Base-by-base conservation (phyloP, 73 alveolate species). In the Blepharisma stoltei region DNA sequence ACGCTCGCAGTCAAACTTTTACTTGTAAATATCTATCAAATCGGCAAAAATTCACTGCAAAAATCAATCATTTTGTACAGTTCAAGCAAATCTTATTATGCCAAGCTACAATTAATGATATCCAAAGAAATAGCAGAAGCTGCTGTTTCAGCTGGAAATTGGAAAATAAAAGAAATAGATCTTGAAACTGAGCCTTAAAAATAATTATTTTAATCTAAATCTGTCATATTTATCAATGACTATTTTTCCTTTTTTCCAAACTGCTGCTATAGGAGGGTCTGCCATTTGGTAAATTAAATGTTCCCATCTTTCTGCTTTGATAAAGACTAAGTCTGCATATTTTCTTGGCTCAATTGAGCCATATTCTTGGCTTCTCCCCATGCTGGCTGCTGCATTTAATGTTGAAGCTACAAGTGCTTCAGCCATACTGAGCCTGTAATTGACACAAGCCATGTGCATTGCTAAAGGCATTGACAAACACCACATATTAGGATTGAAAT, bases 381-480 rank as follows among this genome's bases (percentile, higher is more conserved):
- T 77, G 6, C 88, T 83, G 43, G 86, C 73, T 0, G 89, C 92
- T 20, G 92, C 88, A 76, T 85, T 85, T 32, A 83, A 70, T 3
- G 92, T 85, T 7, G 82, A 86, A 18, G 85, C 92, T 52, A 73
- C 52, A 52, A 85, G 76, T 0, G 92, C 92, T 46, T 85, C 92
- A 18, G 60, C 73, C 2, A 84, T 79, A 50, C 71, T 71, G 71
- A 85, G 18, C 78, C 82, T 81, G 14, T 80, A 70, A 81, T 85
- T 70, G 27, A 60, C 46, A 78, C 86, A 78, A 8, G 86, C 79
- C 46, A 85, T 80, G 71, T 80, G 68, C 92, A 81, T 82, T 37
- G 81, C 55, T 54, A 85, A 55, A 7, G 88, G 88, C 54, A 78
- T n/a, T 0, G 85, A 80, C 78, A 70, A 46, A 71, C 86, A 85